Evolutionary conservation across 2,329 filamentous ascomycete genomes (phyloP).

Genomic region (Trichophyton benhamiae): DNA sequence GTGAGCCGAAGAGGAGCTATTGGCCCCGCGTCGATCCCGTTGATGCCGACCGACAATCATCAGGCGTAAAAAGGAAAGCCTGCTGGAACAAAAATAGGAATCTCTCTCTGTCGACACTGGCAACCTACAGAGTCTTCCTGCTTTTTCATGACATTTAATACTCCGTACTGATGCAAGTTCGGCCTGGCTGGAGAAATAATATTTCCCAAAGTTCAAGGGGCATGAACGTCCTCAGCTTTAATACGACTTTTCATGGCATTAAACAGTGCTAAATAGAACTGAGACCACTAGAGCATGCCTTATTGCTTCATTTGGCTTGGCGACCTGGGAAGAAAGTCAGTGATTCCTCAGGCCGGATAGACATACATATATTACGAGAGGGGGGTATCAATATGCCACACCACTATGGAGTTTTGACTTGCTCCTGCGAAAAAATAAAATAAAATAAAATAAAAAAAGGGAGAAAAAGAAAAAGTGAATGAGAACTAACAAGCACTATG

Average conservation of each 20-base stretch:
- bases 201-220: no score
- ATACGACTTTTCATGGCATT: neutral
- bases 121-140: neutral
- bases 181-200: no score
- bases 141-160: no score
- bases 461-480: neutral
- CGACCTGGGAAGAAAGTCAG: neutral
- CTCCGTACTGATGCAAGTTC: no score
- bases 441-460: neutral
- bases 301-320: slow-evolving; percentile 4
- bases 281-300: slow-evolving; percentile 1
- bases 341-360: neutral
- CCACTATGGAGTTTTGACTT: neutral
- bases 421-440: neutral
- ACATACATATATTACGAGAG: neutral
- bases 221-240: neutral
- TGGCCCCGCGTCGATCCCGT: slow-evolving; percentile 2
- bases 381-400: neutral
- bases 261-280: neutral
- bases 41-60: neutral
- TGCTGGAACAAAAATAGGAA: neutral
- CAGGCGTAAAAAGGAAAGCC: neutral
- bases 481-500: neutral
- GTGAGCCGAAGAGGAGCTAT: neutral
- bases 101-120: neutral